Conservation (phyloP, 305 asterid genomes). For the Euphrasia arctica region DNA sequence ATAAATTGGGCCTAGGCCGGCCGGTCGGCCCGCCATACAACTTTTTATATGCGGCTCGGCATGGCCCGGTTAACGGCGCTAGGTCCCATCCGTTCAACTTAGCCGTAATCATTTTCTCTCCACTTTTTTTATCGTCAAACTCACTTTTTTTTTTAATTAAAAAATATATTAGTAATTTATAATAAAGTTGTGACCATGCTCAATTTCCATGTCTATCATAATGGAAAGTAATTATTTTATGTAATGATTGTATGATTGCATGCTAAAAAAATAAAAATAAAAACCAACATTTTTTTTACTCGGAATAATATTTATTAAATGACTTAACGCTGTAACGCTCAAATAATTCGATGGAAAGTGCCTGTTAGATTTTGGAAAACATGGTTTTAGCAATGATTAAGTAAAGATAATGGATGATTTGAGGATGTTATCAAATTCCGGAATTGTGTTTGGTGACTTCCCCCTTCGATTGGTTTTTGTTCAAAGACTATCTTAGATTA, state of each 20-base stretch:
- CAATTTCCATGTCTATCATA: constrained; percentile 6
- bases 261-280: neutral
- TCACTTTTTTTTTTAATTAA: neutral
- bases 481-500: too few relatives aligned
- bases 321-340: too few relatives aligned
- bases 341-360: too few relatives aligned
- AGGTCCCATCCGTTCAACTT: constrained; percentile 32
- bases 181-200: neutral
- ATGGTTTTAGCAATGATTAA: too few relatives aligned
- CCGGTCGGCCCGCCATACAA: constrained; percentile 29
- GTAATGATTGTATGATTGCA: constrained; percentile 4
- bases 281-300: too few relatives aligned
- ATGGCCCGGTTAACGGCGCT: constrained; percentile 39
- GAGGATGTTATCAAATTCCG: too few relatives aligned
- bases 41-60: constrained; percentile 30
- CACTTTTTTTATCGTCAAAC: neutral
- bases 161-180: neutral
- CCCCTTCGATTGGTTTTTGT: too few relatives aligned
- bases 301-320: too few relatives aligned
- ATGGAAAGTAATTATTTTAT: constrained; percentile 5
- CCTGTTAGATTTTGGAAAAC: too few relatives aligned
- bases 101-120: neutral
- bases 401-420: too few relatives aligned
- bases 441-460: too few relatives aligned
- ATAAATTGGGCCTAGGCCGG: neutral